Percentiles rank a stretch among this genome's conserved stretches.
Evolutionary conservation across 208 protist genomes (phyloP).

Genomic region (Lotmaria passim): DNA sequence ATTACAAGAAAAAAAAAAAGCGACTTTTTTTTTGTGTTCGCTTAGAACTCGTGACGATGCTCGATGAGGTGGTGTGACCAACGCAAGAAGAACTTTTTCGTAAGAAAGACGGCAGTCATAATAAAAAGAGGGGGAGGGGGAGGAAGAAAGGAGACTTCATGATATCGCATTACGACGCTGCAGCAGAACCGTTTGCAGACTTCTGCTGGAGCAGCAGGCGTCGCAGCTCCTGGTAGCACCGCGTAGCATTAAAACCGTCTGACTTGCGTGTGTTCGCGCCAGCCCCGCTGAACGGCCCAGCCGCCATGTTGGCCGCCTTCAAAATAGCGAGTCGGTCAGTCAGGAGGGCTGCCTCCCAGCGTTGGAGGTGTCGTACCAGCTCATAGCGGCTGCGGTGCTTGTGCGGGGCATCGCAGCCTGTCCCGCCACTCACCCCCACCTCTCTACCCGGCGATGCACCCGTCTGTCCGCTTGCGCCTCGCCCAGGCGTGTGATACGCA

Average conservation of each 20-base stretch:
- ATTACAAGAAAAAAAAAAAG: no score
- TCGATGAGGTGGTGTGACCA: no score
- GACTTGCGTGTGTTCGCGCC: slow-evolving; percentile 20
- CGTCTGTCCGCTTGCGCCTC: neutral
- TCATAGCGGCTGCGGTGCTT: slow-evolving; percentile 51
- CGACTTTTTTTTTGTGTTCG: no score
- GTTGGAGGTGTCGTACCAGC: slow-evolving; percentile 56
- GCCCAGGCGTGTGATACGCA: neutral
- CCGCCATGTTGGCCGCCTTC: slow-evolving; percentile 29
- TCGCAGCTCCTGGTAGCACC: slow-evolving; percentile 33
- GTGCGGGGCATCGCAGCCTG: slow-evolving; percentile 3
- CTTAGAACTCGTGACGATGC: no score
- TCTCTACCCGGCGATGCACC: no score
- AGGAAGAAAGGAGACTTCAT: no score
- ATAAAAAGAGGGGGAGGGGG: no score
- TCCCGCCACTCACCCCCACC: no score
- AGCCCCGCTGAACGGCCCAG: slow-evolving; percentile 17
- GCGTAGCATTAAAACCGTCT: slow-evolving; percentile 11
- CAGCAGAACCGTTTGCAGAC: neutral
- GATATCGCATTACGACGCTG: neutral
- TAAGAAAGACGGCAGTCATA: neutral
- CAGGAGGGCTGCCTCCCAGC: slow-evolving; percentile 47
- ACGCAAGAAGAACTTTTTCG: no score
- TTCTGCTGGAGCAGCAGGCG: slow-evolving; percentile 30
- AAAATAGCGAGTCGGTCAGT: slow-evolving; percentile 34